Conservation (phyloP, 176 grass and related monocot genomes). For the Hsuehochloa calcarea region DNA sequence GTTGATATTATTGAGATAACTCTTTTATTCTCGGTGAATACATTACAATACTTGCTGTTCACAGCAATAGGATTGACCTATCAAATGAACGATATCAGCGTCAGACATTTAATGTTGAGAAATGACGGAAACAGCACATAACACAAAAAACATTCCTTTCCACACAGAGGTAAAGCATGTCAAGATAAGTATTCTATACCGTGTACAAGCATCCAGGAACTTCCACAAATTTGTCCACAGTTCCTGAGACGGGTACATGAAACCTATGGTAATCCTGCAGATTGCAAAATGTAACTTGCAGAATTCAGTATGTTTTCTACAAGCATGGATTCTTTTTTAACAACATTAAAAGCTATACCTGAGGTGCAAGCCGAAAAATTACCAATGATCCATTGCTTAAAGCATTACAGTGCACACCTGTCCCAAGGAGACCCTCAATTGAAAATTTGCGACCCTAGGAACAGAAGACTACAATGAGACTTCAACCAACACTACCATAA, state of each 20-base stretch:
- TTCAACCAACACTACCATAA: conserved; percentile 22
- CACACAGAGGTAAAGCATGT: not conserved
- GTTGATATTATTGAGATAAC: conserved; percentile 83
- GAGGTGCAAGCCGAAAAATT: conserved; percentile 94
- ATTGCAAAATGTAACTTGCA: conserved; percentile 17
- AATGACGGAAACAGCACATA: conserved; percentile 7
- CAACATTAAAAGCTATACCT: conserved; percentile 51
- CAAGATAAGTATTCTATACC: conserved; percentile 43
- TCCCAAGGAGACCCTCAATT: conserved; percentile 80
- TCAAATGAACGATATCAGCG: conserved; percentile 23
- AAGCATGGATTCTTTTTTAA: conserved; percentile 3
- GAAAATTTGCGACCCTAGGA: conserved; percentile 96
- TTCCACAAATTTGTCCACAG: conserved; percentile 83
- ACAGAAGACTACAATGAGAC: conserved; percentile 32
- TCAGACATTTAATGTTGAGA: conserved; percentile 21
- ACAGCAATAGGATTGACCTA: conserved; percentile 99
- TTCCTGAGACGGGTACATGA: conserved; percentile 95
- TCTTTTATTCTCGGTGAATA: conserved; percentile 97
- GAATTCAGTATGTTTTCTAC: not conserved
- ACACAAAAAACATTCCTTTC: conserved; percentile 8
- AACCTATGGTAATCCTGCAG: conserved; percentile 96
- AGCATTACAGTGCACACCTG: conserved; percentile 34
- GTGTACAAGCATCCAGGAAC: conserved; percentile 93
- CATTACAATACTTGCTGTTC: conserved; percentile 98
- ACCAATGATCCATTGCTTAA: conserved; percentile 77